A percentile compares a stretch with the other conserved stretches of the same genome.
These are phyloP conservation scores for Berkeleyomyces basicola DNA, from an alignment of 2,329 filamentous ascomycete species.

Conservation along the genomic window DNA sequence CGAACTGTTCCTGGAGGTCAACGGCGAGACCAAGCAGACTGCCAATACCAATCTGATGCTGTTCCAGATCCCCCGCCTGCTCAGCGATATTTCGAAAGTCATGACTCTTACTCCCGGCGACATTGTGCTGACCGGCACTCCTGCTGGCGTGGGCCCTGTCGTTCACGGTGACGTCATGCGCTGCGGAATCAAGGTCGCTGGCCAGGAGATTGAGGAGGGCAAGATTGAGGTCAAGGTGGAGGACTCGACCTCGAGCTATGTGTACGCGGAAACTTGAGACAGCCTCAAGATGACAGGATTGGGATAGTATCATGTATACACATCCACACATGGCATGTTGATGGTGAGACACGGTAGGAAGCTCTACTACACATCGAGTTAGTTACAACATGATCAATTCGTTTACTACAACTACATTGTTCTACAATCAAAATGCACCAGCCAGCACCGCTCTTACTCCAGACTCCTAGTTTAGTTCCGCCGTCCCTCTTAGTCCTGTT, in stretches of 20 bases:
- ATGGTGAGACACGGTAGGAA: background rate
- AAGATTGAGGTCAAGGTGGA: slow-evolving; percentile 69
- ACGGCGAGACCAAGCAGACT: slow-evolving; percentile 58
- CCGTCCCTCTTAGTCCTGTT: background rate
- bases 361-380: background rate
- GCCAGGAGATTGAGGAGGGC: slow-evolving; percentile 71
- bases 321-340: no score
- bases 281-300: background rate
- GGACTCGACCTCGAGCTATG: slow-evolving; percentile 62
- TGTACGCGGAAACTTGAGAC: slow-evolving; percentile 53
- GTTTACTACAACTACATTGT: background rate
- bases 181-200: slow-evolving; percentile 62
- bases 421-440: background rate
- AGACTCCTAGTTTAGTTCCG: background rate
- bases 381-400: background rate
- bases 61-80: slow-evolving; percentile 70
- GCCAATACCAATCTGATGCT: slow-evolving; percentile 93
- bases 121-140: slow-evolving; percentile 89
- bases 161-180: slow-evolving; percentile 74
- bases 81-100: slow-evolving; percentile 84
- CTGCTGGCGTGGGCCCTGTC: slow-evolving; percentile 83
- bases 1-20: slow-evolving; percentile 73
- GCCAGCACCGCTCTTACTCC: background rate
- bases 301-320: background rate
- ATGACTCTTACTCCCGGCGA: slow-evolving; percentile 90